A percentile compares a stretch with the other conserved stretches of the same genome.
These are phyloP conservation scores for Laburnicola sp. DNA, from an alignment of 2,329 filamentous ascomycete genomes.

Conservation along the genomic window DNA sequence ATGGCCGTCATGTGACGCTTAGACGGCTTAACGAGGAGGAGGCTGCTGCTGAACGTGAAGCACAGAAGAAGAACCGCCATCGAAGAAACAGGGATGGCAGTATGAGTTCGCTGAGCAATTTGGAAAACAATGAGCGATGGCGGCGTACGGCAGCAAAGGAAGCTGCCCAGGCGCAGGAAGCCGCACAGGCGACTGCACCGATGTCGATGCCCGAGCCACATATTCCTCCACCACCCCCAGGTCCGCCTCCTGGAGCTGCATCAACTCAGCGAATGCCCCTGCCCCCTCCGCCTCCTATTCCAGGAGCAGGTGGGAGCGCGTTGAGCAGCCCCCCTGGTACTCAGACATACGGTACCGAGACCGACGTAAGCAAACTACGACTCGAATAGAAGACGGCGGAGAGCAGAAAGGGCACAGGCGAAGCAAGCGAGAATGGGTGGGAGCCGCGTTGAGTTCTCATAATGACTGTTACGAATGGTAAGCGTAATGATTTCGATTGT, in stretches of 20 bases:
- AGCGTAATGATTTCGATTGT: constrained; percentile 2
- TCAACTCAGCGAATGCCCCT: constrained; percentile 26
- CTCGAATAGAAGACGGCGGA: constrained; percentile 43
- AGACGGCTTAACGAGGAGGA: constrained; percentile 64
- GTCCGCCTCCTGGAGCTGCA: constrained; percentile 26
- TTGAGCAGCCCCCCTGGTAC: constrained; percentile 44
- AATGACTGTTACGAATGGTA: constrained; percentile 16
- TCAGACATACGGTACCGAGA: constrained; percentile 43
- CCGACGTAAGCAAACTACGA: constrained; percentile 46
- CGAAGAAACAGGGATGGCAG: constrained; percentile 44
- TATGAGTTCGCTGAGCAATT: constrained; percentile 44
- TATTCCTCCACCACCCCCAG: constrained; percentile 32
- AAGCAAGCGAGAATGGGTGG: constrained; percentile 40
- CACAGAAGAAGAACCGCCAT: constrained; percentile 54
- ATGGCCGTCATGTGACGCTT: constrained; percentile 65
- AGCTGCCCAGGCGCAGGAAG: constrained; percentile 38
- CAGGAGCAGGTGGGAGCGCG: constrained; percentile 33
- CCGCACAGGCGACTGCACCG: constrained; percentile 24
- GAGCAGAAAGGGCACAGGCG: constrained; percentile 46
- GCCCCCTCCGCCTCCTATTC: constrained; percentile 43
- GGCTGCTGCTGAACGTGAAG: constrained; percentile 62
- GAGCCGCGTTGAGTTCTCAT: constrained; percentile 48
- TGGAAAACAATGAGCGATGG: constrained; percentile 43
- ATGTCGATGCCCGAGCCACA: constrained; percentile 25
- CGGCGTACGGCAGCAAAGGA: constrained; percentile 45